Percentiles rank a stretch among this genome's conserved stretches.
Conservation (phyloP, 768 basidiomycete species). For the Trametes villosa region DNA sequence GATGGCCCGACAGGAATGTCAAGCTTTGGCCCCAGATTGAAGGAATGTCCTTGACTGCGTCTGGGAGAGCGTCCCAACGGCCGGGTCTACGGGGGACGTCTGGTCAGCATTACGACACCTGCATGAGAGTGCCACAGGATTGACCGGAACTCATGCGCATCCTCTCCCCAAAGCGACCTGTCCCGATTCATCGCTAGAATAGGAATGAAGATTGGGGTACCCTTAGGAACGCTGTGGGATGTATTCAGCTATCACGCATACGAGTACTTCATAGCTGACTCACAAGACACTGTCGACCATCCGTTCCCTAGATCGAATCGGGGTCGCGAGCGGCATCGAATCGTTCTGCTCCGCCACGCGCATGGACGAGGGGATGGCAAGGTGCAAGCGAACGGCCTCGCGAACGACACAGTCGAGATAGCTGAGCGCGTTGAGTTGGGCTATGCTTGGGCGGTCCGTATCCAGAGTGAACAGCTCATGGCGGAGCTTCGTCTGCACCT, state of each 20-base stretch:
- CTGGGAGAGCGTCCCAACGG: slow-evolving; percentile 59
- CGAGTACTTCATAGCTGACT: slow-evolving; percentile 24
- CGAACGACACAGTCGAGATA: slow-evolving; percentile 69
- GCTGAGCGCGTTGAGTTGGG: slow-evolving; percentile 62
- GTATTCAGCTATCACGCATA: neutral
- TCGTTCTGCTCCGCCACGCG: slow-evolving; percentile 49
- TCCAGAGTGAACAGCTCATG: slow-evolving; percentile 36
- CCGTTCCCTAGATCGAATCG: slow-evolving; percentile 23
- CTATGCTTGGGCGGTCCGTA: slow-evolving; percentile 55
- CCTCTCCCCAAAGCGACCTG: slow-evolving; percentile 62
- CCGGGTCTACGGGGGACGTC: slow-evolving; percentile 52
- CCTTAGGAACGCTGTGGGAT: slow-evolving; percentile 27
- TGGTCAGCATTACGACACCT: neutral
- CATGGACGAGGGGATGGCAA: slow-evolving; percentile 53
- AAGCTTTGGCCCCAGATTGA: slow-evolving; percentile 63
- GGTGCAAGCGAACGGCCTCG: slow-evolving; percentile 59
- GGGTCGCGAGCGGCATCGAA: slow-evolving; percentile 50
- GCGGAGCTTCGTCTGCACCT: slow-evolving; percentile 43
- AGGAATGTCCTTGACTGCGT: slow-evolving; percentile 50
- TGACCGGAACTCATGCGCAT: slow-evolving; percentile 64
- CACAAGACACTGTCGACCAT: slow-evolving; percentile 28
- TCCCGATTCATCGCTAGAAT: slow-evolving; percentile 57
- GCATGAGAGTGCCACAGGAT: slow-evolving; percentile 36
- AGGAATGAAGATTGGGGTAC: slow-evolving; percentile 48
- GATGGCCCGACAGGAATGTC: slow-evolving; percentile 66